Percentiles rank a stretch among this genome's conserved stretches.
phyloP scores from a whole-genome alignment of 805 yeast genomes.

The Wickerhamiella spandovensis region DNA sequence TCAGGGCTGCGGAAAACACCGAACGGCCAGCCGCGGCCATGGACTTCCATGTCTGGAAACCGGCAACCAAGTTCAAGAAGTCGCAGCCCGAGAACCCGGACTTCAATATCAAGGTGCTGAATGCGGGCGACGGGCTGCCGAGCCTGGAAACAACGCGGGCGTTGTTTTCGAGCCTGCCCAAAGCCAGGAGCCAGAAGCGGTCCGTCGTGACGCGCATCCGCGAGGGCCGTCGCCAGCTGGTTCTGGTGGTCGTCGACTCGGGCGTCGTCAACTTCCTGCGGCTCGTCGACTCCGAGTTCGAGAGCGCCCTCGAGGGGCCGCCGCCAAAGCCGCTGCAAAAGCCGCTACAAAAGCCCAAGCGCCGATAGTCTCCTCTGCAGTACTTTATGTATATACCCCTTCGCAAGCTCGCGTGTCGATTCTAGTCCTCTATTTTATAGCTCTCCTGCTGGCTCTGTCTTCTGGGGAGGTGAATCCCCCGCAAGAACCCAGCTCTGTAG shows the following conservation, averaged over 20 bases:
- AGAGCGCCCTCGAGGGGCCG: neutral
- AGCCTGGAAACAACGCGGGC: slow-evolving; percentile 23
- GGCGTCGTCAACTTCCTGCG: slow-evolving; percentile 57
- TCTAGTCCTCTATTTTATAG: too few species aligned
- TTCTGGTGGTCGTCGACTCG: slow-evolving; percentile 60
- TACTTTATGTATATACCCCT: too few species aligned
- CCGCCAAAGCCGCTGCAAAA: too few species aligned
- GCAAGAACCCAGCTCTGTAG: too few species aligned
- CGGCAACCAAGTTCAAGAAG: slow-evolving; percentile 52
- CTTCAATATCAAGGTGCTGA: slow-evolving; percentile 51
- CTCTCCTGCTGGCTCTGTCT: too few species aligned
- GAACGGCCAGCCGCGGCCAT: slow-evolving; percentile 14
- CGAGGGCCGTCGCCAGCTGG: slow-evolving; percentile 38
- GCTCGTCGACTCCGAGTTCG: slow-evolving; percentile 19
- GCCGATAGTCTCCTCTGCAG: too few species aligned
- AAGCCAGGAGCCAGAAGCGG: slow-evolving; percentile 13
- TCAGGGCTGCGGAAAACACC: neutral
- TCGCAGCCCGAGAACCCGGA: slow-evolving; percentile 57
- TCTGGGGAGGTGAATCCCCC: too few species aligned
- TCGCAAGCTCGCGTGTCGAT: too few species aligned
- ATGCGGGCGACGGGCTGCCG: slow-evolving; percentile 19
- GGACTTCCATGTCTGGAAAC: slow-evolving; percentile 72
- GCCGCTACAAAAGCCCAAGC: too few species aligned
- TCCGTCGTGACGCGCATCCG: slow-evolving; percentile 32
- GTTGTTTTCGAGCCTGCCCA: slow-evolving; percentile 21